Base-by-base conservation (phyloP, 257 asterid genomes). In the Solanum clarkiae region DNA sequence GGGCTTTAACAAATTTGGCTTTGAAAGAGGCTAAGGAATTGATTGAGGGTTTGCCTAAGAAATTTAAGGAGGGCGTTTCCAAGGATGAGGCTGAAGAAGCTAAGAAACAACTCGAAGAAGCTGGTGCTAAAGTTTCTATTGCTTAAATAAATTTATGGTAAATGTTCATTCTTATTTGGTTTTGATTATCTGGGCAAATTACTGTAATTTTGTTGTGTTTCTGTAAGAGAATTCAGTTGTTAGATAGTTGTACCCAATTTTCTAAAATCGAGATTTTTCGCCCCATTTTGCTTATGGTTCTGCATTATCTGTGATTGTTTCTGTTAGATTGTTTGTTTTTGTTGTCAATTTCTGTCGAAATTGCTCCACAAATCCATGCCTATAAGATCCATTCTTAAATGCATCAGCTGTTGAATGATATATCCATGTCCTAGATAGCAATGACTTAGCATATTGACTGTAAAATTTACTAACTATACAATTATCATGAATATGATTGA, bases 41-140 rank as follows among this genome's bases (percentile, higher is more conserved):
- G 91, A 96, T 96, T 45, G 99, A 96, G 82, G 99, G 98, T 17
- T 84, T 94, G 92, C 99, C 98, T 84, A 96, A 96, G 94, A 94
- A 96, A 84, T 93, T 96, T 65, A 96, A 91, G 89, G 99, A 93
- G 88, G 99, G 94, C 8, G 88, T 93, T 84, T 88, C 96, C 29
- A 93, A 93, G 65, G 98, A 96, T 22, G 99, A 96, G 65, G 98
- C 98, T 12, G 98, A 94, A 62, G 99, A 94, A 51, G 98, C 96
- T 24, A 96, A 94, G 92, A 96, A 96, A 90, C 95, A 94, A 92
- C 99, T 95, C 2, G 98, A 94, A 85, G 98, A 51, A 11, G 99
- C 98, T 69, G 98, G 99, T 18, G 97, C 98, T 7, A 93, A 93
- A 85, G 87, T 95, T 20, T 83, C 97, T 36, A 94, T 95, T 86